A percentile compares a stretch with the other conserved stretches of the same genome.
phyloP scores from a whole-genome alignment of 176 grass and related monocot genomes.

The Ensete glaucum region DNA sequence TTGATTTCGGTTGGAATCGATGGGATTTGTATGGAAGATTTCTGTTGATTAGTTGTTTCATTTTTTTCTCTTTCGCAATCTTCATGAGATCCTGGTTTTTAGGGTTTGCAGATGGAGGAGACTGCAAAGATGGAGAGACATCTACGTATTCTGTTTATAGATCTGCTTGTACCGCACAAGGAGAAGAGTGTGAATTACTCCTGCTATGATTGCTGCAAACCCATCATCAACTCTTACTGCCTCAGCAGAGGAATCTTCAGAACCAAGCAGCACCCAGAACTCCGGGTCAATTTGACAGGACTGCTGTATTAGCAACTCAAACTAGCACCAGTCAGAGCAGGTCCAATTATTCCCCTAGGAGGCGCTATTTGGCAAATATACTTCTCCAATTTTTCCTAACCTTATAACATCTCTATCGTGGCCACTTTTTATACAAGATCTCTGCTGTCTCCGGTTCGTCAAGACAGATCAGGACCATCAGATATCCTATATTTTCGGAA shows the following conservation, averaged over 20 bases:
- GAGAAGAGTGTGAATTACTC: slow-evolving; percentile 30
- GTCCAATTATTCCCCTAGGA: slow-evolving; percentile 37
- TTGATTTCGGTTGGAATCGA: too few species aligned
- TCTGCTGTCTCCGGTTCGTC: slow-evolving; percentile 30
- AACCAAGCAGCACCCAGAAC: slow-evolving; percentile 29
- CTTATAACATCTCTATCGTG: slow-evolving; percentile 18
- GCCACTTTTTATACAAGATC: slow-evolving; percentile 17
- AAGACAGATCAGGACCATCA: slow-evolving; percentile 59
- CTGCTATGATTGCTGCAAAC: slow-evolving; percentile 25
- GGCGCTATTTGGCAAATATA: slow-evolving; percentile 12
- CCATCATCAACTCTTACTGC: slow-evolving; percentile 28
- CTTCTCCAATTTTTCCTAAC: background rate
- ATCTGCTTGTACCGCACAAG: slow-evolving; percentile 40
- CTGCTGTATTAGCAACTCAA: slow-evolving; percentile 36
- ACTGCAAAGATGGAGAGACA: slow-evolving; percentile 59
- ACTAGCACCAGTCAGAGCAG: slow-evolving; percentile 43
- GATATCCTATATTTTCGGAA: slow-evolving; percentile 80
- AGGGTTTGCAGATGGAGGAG: slow-evolving; percentile 21
- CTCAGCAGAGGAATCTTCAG: slow-evolving; percentile 22
- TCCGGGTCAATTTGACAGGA: slow-evolving; percentile 42
- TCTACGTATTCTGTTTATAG: slow-evolving; percentile 26
- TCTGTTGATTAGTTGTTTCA: too few species aligned
- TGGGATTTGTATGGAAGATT: too few species aligned
- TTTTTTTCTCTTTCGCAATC: too few species aligned
- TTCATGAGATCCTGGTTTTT: background rate